These are phyloP conservation scores for Periglandula ipomoeae DNA, from an alignment of 2,329 filamentous ascomycete genomes.

Conservation along the genomic window DNA sequence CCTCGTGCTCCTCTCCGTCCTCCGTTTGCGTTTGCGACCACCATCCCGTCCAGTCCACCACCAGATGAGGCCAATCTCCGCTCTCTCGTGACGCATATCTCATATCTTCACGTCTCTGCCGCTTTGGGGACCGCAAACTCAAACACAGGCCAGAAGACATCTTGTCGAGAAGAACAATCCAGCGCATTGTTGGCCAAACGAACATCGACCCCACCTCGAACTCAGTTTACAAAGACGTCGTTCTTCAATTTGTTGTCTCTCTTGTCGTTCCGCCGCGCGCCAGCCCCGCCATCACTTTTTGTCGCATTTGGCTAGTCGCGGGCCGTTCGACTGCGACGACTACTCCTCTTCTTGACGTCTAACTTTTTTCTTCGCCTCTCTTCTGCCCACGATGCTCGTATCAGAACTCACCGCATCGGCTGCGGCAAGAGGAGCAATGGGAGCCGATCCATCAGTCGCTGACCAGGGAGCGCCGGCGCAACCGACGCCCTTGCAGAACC, in stretches of 20 bases:
- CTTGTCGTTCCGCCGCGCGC: neutral
- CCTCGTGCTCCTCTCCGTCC: no score
- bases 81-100: neutral
- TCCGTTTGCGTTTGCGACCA: neutral
- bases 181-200: neutral
- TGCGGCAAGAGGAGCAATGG: conserved; percentile 20
- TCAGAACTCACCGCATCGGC: conserved; percentile 29
- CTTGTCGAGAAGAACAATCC: neutral
- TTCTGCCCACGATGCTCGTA: conserved; percentile 22
- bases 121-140: neutral
- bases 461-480: conserved; percentile 7
- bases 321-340: neutral
- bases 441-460: conserved; percentile 8
- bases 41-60: neutral
- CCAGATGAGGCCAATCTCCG: neutral
- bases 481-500: conserved; percentile 24
- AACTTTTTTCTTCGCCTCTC: neutral
- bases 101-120: neutral
- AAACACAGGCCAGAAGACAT: neutral
- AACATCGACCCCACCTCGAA: neutral
- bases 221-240: neutral
- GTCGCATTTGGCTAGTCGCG: neutral
- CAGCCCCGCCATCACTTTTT: neutral
- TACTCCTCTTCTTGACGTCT: neutral
- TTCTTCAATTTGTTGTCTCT: neutral